A percentile compares a stretch with the other conserved stretches of the same genome.
Conservation (phyloP, 345 rosid species). For the Cochlearia excelsa region DNA sequence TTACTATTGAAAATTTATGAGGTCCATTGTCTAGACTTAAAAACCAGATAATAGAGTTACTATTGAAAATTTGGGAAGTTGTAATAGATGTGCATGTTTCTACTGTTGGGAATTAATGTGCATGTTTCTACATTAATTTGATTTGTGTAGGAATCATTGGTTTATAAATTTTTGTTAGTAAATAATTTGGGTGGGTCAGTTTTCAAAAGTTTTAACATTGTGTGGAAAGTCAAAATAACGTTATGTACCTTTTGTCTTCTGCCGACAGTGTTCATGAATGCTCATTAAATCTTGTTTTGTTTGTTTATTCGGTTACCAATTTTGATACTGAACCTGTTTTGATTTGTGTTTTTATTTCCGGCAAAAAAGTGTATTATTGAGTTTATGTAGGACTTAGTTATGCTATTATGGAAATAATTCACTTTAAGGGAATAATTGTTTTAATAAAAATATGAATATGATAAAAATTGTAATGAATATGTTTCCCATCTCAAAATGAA, state of each 20-base stretch:
- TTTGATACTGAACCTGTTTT: not conserved
- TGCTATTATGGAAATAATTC: no score
- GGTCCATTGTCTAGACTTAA: no score
- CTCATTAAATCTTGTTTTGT: constrained; percentile 9
- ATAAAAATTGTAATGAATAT: no score
- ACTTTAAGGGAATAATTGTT: no score
- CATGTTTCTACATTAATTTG: not conserved
- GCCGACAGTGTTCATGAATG: constrained; percentile 30
- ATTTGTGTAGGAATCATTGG: constrained; percentile 5
- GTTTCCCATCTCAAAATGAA: no score
- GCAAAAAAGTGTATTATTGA: constrained; percentile 5
- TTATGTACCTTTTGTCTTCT: constrained; percentile 24
- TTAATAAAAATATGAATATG: no score
- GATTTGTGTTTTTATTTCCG: no score
- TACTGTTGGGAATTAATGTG: no score
- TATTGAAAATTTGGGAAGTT: no score
- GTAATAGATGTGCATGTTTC: not conserved
- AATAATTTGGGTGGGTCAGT: constrained; percentile 20
- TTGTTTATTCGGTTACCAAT: constrained; percentile 21
- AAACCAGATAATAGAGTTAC: no score
- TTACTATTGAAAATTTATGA: no score
- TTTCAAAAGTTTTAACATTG: not conserved
- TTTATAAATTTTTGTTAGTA: constrained; percentile 8
- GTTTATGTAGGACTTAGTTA: no score
- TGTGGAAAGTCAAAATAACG: not conserved